phyloP scores from a whole-genome alignment of 805 yeast species.

The Candida awuae region DNA sequence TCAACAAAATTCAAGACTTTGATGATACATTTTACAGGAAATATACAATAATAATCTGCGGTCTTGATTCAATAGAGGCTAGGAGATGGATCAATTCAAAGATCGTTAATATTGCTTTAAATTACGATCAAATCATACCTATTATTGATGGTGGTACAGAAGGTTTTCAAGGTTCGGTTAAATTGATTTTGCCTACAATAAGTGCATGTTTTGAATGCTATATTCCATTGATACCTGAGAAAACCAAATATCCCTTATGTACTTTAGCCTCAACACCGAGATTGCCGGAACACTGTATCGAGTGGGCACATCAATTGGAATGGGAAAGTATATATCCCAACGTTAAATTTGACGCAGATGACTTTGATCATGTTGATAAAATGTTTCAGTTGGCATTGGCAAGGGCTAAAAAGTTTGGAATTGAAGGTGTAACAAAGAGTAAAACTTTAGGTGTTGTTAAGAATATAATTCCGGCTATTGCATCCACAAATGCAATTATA shows the following conservation, averaged over 20 bases:
- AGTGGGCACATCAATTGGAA: constrained; percentile 72
- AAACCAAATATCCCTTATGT: constrained; percentile 75
- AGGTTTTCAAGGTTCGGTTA: constrained; percentile 85
- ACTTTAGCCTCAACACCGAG: constrained; percentile 94
- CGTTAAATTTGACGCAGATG: constrained; percentile 57
- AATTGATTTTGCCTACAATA: constrained; percentile 77
- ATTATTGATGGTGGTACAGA: constrained; percentile 94
- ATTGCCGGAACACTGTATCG: constrained; percentile 88
- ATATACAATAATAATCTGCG: constrained; percentile 73
- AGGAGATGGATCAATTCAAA: constrained; percentile 80
- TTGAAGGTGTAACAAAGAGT: constrained; percentile 65
- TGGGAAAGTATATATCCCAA: constrained; percentile 54
- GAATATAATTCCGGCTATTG: constrained; percentile 88
- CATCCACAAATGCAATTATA: constrained; percentile 86
- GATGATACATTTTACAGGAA: constrained; percentile 52
- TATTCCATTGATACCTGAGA: constrained; percentile 58
- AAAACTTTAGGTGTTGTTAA: constrained; percentile 83
- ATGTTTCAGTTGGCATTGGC: constrained; percentile 44
- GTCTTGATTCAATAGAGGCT: constrained; percentile 84
- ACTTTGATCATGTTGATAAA: constrained; percentile 56
- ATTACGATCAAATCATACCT: constrained; percentile 44
- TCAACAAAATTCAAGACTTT: constrained; percentile 58
- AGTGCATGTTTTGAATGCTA: constrained; percentile 94
- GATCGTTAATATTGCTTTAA: constrained; percentile 55
- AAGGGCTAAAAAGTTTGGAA: constrained; percentile 60